Base-by-base conservation (phyloP, 2,329 filamentous ascomycete genomes). In the Alternaria longipes region DNA sequence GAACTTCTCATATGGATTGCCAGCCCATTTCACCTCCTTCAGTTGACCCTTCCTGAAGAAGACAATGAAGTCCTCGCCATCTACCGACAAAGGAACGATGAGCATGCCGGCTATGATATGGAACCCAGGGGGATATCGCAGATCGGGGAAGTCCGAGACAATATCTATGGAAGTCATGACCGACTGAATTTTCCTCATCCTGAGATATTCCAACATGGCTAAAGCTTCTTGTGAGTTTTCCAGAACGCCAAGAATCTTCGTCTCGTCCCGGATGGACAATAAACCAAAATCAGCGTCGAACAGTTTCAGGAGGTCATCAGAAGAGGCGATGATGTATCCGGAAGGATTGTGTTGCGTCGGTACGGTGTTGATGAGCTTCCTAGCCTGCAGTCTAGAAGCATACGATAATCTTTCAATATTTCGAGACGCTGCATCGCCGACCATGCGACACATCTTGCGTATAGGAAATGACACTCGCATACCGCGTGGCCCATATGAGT, bases 391-490 rank as follows among this genome's bases (percentile, higher is more conserved):
- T 26, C 92, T 86, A 1, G 91, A 94, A 4, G 92, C 91, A 73
- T 97, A 97, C 0, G 92, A 96, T 0, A 97, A 82, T 32, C 93
- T 85, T 76, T 97, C 93, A 38, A 97, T 94, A 67, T 95, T 97
- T 49, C 92, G 84, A 0, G 92, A 96, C 0, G 92, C 92, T 0
- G 90, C 92, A 70, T 97, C 93, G 4, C 93, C 93, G 3, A 97
- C 87, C 5, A 97, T 81, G 5, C 93, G 89, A 76, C 93, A 97
- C 90, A 97, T 94, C 77, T 97, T 97, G 12, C 93, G 86, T 50
- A 97, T 93, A 0, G 93, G 93, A 71, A 97, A 97, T 0, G 92
- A 92, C 0, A 97, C 92, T n/a, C 93, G 86, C 92, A 95, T 96
- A 4, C 93, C 93, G 45, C 85, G 86, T 2, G 79, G 64, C 0